Base-by-base conservation (phyloP, 2,329 filamentous ascomycete genomes). In the Colletotrichum paranaense region DNA sequence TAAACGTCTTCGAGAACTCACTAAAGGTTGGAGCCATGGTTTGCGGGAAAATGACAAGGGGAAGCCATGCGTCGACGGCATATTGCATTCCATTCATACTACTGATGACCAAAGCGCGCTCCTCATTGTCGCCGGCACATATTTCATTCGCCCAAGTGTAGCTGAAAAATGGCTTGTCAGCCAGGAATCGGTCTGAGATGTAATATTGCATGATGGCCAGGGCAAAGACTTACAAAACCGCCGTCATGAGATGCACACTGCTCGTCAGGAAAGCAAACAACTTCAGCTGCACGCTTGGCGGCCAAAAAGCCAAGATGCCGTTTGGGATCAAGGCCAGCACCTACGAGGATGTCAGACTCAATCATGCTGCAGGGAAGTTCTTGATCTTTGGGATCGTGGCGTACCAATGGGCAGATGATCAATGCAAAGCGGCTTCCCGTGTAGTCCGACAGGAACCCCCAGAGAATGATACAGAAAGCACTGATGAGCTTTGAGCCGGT, bases 31-130 rank as follows among this genome's bases (percentile, higher is more conserved):
- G 67, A 4, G 70, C 67, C 66, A 69, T 66, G 0, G 62, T 62
- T 3, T 70, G 70, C 24, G 60, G 59, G 6, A 69, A 68, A 16
- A 72, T 68, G 35, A 72, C 57, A 5, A 72, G 62, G 6, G 69
- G 69, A 4, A 68, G 58, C 69, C 69, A 72, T 7, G 69, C 69
- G 38, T 72, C 64, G 6, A 72, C 59, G 12, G 69, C 69, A 2
- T 68, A 70, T 19, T 70, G 67, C 62, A 66, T 70, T 5, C 67
- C 62, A 12, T 73, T 82, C 81, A 78, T 82, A 53, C 62, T 81
- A 64, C 76, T 78, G 22, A 81, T 79, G 26, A 80, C 76, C 24
- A 81, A 71, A 3, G 78, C 78, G 19, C 80, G 76, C 72, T 81
- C 80, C 38, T 79, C 79, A 38, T 80, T 78, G 64, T 80, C 70